A percentile compares a stretch with the other conserved stretches of the same genome.
Conservation (phyloP, 352 stramenopile genomes). For the Globisporangium yorkense region DNA sequence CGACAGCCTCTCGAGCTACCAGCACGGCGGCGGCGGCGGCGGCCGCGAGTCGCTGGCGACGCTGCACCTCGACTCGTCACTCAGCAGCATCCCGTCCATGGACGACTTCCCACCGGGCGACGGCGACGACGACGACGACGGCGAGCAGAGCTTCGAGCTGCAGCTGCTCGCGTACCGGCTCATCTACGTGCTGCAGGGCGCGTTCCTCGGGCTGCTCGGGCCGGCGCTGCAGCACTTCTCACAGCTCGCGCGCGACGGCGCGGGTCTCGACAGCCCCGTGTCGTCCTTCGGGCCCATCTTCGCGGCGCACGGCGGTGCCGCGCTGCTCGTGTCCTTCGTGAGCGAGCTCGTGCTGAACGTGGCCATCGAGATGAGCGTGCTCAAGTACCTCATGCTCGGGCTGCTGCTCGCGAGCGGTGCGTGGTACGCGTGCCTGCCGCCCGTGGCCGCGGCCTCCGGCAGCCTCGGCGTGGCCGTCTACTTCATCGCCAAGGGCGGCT, state of each 20-base stretch:
- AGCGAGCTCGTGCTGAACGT: slow-evolving; percentile 70
- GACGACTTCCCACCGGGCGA: slow-evolving; percentile 9
- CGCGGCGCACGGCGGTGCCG: slow-evolving; percentile 57
- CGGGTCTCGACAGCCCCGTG: slow-evolving; percentile 40
- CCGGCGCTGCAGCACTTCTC: slow-evolving; percentile 67
- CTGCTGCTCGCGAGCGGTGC: slow-evolving; percentile 47
- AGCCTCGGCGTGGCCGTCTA: slow-evolving; percentile 62
- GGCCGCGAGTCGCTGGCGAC: slow-evolving; percentile 9
- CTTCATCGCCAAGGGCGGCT: slow-evolving; percentile 74
- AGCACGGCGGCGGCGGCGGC: slow-evolving; percentile 6
- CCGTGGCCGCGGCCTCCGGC: slow-evolving; percentile 48
- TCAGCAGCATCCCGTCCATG: slow-evolving; percentile 17
- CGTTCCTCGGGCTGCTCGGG: slow-evolving; percentile 61
- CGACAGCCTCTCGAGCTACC: slow-evolving; percentile 5
- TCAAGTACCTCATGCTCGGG: slow-evolving; percentile 66
- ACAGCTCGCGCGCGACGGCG: slow-evolving; percentile 26
- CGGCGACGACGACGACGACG: slow-evolving; percentile 14
- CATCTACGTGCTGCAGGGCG: slow-evolving; percentile 65
- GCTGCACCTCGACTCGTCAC: slow-evolving; percentile 17
- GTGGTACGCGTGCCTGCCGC: slow-evolving; percentile 63
- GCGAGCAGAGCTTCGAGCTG: slow-evolving; percentile 44
- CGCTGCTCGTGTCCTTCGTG: slow-evolving; percentile 74
- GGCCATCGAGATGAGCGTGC: slow-evolving; percentile 54
- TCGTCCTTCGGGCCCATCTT: slow-evolving; percentile 72
- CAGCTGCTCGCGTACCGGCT: slow-evolving; percentile 59